phyloP scores from a whole-genome alignment of 192 early-diverging fungal species.

The Coemansia sp. region DNA sequence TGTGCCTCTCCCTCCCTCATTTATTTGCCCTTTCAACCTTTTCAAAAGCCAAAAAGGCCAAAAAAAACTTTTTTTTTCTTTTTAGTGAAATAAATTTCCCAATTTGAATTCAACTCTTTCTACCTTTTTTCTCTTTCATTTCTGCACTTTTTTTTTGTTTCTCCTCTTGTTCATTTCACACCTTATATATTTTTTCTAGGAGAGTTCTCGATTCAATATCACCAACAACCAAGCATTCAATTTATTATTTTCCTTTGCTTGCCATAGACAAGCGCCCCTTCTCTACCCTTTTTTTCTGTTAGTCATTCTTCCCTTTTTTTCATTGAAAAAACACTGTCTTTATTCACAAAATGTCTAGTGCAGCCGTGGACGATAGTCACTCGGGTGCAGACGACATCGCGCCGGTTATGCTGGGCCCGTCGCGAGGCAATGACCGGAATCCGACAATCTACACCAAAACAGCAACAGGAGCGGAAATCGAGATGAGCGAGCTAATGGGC shows the following conservation, averaged over 20 bases:
- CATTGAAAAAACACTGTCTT: background rate
- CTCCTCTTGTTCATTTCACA: background rate
- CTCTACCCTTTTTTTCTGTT: background rate
- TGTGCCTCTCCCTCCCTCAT: no score
- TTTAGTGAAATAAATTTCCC: no score
- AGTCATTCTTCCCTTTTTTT: background rate
- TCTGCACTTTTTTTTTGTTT: background rate
- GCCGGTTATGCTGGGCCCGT: slow-evolving; percentile 29
- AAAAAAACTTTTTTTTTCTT: no score
- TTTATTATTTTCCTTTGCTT: background rate
- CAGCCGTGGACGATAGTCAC: slow-evolving; percentile 1
- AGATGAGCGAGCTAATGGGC: slow-evolving; percentile 42
- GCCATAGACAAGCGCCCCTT: background rate
- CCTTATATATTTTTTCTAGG: no score
- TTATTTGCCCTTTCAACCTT: no score
- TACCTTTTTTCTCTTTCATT: background rate
- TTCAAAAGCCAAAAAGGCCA: no score
- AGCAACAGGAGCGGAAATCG: slow-evolving; percentile 36
- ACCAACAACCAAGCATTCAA: background rate
- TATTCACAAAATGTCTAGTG: slow-evolving; percentile 18
- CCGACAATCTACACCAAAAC: slow-evolving; percentile 34
- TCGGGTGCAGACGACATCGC: slow-evolving; percentile 17
- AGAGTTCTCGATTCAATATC: no score
- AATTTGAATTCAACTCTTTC: background rate
- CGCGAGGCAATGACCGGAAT: slow-evolving; percentile 20